Evolutionary conservation across 768 basidiomycete genomes (phyloP).

Genomic region (Gymnopilus junonius): DNA sequence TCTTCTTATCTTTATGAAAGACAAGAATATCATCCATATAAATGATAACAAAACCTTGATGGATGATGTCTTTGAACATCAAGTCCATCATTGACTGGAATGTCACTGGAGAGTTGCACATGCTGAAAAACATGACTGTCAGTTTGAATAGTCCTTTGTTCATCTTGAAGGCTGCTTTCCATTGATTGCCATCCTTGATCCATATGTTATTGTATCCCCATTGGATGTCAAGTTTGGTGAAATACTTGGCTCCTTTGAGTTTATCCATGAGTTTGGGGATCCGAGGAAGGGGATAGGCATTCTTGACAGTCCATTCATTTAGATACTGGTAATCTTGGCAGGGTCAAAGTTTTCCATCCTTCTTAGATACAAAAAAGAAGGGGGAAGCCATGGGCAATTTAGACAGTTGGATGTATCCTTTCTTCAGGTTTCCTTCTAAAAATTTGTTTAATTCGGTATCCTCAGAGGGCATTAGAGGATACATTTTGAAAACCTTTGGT

Average conservation of each 20-base stretch:
- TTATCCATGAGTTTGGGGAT: too few relatives aligned
- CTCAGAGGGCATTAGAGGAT: too few relatives aligned
- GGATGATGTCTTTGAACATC: neutral
- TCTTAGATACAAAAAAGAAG: slow-evolving; percentile 22
- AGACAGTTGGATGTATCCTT: too few relatives aligned
- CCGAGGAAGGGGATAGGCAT: too few relatives aligned
- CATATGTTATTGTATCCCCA: too few relatives aligned
- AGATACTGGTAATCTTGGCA: neutral
- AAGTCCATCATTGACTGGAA: neutral
- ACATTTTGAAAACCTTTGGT: neutral
- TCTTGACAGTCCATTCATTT: neutral
- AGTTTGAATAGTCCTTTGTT: neutral
- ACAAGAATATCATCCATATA: slow-evolving; percentile 5
- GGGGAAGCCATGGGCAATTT: slow-evolving; percentile 23
- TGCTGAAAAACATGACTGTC: neutral
- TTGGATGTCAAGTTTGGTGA: too few relatives aligned
- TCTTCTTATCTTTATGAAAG: neutral
- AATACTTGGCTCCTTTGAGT: too few relatives aligned
- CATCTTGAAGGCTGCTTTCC: too few relatives aligned
- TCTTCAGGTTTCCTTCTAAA: too few relatives aligned
- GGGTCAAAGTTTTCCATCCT: neutral
- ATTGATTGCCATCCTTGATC: too few relatives aligned
- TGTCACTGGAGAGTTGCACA: neutral
- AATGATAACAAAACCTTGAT: neutral
- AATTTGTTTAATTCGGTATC: too few relatives aligned